Evolutionary conservation across 83 land plant species (phyloP), one percentile per base, ranked within the genome.

Genomic region (Diphasiastrum complanatum): DNA sequence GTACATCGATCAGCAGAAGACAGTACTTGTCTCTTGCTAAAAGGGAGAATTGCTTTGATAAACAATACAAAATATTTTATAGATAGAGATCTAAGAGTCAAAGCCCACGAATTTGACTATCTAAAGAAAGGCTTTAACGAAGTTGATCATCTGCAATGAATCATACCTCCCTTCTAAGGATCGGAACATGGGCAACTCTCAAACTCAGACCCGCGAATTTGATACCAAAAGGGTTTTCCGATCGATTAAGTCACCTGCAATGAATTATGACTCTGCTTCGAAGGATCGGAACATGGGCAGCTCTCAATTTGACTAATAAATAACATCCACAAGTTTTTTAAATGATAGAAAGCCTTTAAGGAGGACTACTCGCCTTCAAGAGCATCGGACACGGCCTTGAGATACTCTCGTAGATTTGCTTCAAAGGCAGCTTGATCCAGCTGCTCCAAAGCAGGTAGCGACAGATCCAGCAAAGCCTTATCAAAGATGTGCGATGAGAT

Each of bases 361-460:
- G 18, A 3, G 6, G 6, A 66, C 23, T 16, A 23, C 31, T 19
- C 31, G 64, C 74, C 74, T 64, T 70, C 59, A 20, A 70, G 61
- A 50, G 74, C 70, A 70, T 70, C 69, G 28, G 74, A 69, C 30
- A 70, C 22, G 30, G 74, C 69, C 11, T 16, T 1, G 27, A 70
- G 34, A 38, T 64, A 70, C 22, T 33, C 52, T 26, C 23, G 36
- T 1, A 70, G 57, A 16, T 47, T 31, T 16, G 37, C 11, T 1
- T 29, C 48, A 26, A 70, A 70, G n/a, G 51, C 61, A 20, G 46
- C 51, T 47, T 67, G 47, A 33, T 47, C 20, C 25, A 67, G 43
- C 51, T 56, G 46, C 1, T 45, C 61, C 10, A 24, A 24, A 33
- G 40, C 69, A 5, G 18, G 33, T 14, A 36, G 20, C 25, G 68